Conservation (phyloP, 768 basidiomycete species). For the Russula foetens region DNA sequence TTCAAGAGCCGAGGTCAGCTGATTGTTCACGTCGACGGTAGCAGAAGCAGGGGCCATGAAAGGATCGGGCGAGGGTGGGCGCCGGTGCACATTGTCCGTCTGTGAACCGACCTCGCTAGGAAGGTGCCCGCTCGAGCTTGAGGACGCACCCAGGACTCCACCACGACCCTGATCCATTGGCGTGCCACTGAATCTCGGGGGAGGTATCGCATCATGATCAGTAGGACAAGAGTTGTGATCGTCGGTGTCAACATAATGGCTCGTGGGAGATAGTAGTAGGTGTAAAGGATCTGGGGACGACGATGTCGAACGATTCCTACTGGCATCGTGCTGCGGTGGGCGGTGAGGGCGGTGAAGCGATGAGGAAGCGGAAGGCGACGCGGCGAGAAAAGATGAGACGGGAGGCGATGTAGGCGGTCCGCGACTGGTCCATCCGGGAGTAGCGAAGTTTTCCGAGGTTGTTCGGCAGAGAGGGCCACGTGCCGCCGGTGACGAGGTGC, state of each 20-base stretch:
- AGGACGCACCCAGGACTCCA: not conserved
- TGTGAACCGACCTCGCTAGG: not conserved
- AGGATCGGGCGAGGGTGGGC: not conserved
- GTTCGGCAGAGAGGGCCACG: not conserved
- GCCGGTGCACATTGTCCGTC: not conserved
- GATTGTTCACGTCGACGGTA: not conserved
- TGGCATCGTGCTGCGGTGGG: not conserved
- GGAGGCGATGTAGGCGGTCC: not conserved
- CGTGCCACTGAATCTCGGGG: not conserved
- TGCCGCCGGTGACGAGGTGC: not conserved
- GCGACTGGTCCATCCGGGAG: not conserved
- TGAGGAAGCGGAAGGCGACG: not conserved
- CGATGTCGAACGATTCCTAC: not conserved
- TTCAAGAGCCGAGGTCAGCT: not conserved
- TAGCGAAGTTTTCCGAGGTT: not conserved
- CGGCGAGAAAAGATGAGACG: not conserved
- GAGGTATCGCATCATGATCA: not conserved
- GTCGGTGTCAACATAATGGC: not conserved
- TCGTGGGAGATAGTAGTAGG: not conserved
- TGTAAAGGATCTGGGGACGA: conserved; percentile 5
- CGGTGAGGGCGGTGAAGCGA: not conserved
- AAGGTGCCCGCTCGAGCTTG: not conserved
- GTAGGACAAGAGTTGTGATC: not conserved
- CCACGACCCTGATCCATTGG: not conserved
- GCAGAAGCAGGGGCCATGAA: not conserved